Evolutionary conservation across 2,329 filamentous ascomycete genomes (phyloP), one percentile per base, ranked within the genome.

Genomic region (Colletotrichum australisinense): DNA sequence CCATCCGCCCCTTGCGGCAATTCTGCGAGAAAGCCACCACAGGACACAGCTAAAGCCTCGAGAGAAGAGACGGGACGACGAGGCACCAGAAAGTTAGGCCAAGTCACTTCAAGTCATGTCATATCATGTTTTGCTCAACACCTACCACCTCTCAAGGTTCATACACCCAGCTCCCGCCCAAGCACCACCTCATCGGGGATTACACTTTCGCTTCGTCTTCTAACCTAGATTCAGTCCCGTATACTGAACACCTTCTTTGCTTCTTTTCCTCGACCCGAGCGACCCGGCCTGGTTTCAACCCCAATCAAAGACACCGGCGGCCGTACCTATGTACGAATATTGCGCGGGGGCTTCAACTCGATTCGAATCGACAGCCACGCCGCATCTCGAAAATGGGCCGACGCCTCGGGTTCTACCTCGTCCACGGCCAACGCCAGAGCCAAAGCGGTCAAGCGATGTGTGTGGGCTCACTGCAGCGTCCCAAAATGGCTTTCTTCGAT

Each of bases 201-300:
- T 70, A 73, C 55, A 60, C 70, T 70, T 73, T 73, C 67, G 70
- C 70, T 70, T 60, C 70, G 35, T 32, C 49, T 42, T 60, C 46
- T 49, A 59, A 24, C 55, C 26, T 55, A 30, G 59, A 32, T 46
- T 26, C 65, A 32, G 52, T 26, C 57, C 65, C 56, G 28, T 56
- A 58, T 63, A 8, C 52, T 63, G n/a, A 42, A 58, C 55, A 56
- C 38, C 52, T 46, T 63, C 24, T 28, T 46, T 53, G 32, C 46
- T 58, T 46, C 62, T 58, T 32, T 53, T 64, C 52, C 58, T 53
- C 58, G 69, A 70, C 59, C 60, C 60, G 70, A 32, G 60, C 59
- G 53, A 52, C 24, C 66, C 60, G 59, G 66, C 19, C 46, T 24
- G 30, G 70, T 69, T 70, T 70, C 70, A 65, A 65, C 67, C 49